phyloP scores from a whole-genome alignment of 2,329 filamentous ascomycete genomes.

The Paramyrothecium roridum region DNA sequence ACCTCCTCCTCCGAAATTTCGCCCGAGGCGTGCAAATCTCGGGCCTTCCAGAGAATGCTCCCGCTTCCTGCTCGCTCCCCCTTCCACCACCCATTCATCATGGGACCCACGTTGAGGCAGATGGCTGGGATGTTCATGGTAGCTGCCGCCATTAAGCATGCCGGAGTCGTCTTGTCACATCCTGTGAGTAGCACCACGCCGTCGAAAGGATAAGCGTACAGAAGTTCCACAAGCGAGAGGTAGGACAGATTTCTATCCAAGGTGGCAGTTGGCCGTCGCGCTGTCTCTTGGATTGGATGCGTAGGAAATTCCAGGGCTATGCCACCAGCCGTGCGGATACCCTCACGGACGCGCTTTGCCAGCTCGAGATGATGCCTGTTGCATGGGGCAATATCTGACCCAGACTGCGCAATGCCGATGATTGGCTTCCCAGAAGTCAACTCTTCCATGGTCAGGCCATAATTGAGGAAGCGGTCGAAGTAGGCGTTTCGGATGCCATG shows the following conservation, averaged over 20 bases:
- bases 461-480: slow-evolving; percentile 48
- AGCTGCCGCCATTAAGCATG: slow-evolving; percentile 47
- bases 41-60: slow-evolving; percentile 44
- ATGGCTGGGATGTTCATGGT: slow-evolving; percentile 49
- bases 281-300: slow-evolving; percentile 49
- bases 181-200: slow-evolving; percentile 48
- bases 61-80: slow-evolving; percentile 40
- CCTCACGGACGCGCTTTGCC: slow-evolving; percentile 46
- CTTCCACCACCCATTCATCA: slow-evolving; percentile 45
- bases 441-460: slow-evolving; percentile 44
- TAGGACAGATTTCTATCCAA: slow-evolving; percentile 48
- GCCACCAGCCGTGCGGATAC: slow-evolving; percentile 44
- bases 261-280: slow-evolving; percentile 42
- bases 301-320: slow-evolving; percentile 50
- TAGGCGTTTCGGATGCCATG: slow-evolving; percentile 34
- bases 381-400: slow-evolving; percentile 47
- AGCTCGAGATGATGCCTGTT: slow-evolving; percentile 47
- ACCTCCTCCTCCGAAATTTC: slow-evolving; percentile 40
- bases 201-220: slow-evolving; percentile 45
- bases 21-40: slow-evolving; percentile 43
- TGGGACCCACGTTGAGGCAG: slow-evolving; percentile 49
- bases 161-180: slow-evolving; percentile 51
- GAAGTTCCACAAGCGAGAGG: slow-evolving; percentile 42
- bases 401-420: slow-evolving; percentile 49
- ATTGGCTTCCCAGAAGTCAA: slow-evolving; percentile 46